Base-by-base conservation (phyloP, 2,329 filamentous ascomycete species). In the Xylaria sp. region DNA sequence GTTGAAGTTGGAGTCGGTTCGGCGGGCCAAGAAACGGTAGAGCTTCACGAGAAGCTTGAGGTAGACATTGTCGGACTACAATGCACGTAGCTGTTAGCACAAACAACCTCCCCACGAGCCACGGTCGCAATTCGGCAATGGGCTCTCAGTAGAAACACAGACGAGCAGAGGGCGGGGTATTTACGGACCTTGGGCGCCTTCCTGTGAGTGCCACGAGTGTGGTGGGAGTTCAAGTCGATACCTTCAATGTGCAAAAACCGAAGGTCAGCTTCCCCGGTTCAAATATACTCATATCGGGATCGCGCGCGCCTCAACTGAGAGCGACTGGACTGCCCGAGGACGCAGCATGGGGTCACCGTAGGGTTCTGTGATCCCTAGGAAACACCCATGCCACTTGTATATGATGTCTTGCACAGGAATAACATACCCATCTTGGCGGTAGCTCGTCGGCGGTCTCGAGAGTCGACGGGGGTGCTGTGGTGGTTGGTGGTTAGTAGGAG, bases 1-100 rank as follows among this genome's bases (percentile, higher is more conserved):
- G 92, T 99, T 99, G 93, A 99, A 99, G 86, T 89, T 89, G 75
- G 93, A 89, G 84, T 98, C 96, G 82, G 96, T 99, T 82, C 96
- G 94, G 86, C 94, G 66, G 93, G 93, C 91, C 83, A 97, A 86
- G 90, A 97, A 97, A 88, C 93, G 92, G 89, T 97, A 97, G 64
- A 97, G 92, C 91, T 97, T 97, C 85, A 97, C 94, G 41, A 98
- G 88, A 82, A 97, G 90, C 89, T 95, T 95, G 78, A 97, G 88
- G 86, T 97, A 97, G 80, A 95, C 93, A 89, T 97, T 97, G 87
- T 97, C 93, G 87, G 92, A 97, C 92, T 71, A 56, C 2, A 56
- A 15, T 13, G 46, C 25, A 55, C 4, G 62, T 20, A 13, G 4
- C 0, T 23, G 60, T 71, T 36, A 71, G 65, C 53, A 48, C 20